Base-by-base conservation (phyloP, 2,329 filamentous ascomycete species). In the Ascochyta lentis region DNA sequence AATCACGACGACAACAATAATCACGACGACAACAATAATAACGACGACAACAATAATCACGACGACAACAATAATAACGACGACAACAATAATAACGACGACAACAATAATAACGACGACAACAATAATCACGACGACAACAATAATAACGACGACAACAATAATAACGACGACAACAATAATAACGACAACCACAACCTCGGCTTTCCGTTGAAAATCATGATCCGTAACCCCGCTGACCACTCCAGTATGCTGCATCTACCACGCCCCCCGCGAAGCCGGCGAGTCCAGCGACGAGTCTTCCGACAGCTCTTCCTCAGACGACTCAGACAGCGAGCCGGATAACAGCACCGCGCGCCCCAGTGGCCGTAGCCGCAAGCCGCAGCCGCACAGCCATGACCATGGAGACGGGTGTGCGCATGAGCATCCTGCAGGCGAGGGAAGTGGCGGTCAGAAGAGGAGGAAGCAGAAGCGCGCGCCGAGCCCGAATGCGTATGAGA, bases 161-260 rank as follows among this genome's bases (percentile, higher is more conserved):
- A 19, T 19, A 19, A 19, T 19, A 3, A 19, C 19, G 19, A 19
- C 19, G 19, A 19, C 19, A 19, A 19, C 19, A 3, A 19, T 3
- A 19, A 19, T 19, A 19, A 19, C 19, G 19, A 19, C 19, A 19
- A 19, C 19, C 19, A 19, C 19, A 19, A 19, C 19, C 19, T 19
- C 19, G 19, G 19, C 19, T 19, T 19, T 19, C 19, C 19, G 3
- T 19, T 19, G 19, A 19, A 19, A 19, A 19, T 19, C 19, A 19
- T 19, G 19, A 19, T 19, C 19, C 19, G n/a, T 2, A 26, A 42
- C 24, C 22, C 40, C 5, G 40, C 40, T 26, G 24, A 19, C 24
- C 4, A 8, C 2, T 12, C 8, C 46, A 96, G 95, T 98, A n/a
- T 99, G 95, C 83, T 99, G 95, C 76, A 99, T 99, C 76, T 99